Base-by-base conservation (phyloP, 2,329 filamentous ascomycete species). In the Venturia nashicola region DNA sequence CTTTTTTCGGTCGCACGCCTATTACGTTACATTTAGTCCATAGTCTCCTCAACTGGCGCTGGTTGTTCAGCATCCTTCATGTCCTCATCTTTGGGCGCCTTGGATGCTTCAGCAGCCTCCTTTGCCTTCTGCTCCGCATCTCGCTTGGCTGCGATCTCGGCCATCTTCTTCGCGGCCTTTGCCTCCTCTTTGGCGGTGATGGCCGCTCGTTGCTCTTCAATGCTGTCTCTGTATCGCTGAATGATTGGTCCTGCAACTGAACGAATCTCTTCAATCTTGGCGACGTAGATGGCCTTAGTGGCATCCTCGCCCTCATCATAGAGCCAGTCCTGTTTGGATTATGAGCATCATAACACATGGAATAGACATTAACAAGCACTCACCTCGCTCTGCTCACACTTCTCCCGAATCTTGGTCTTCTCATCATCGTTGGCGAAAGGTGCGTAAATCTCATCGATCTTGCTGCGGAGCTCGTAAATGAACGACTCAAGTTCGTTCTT, bases 401-500 rank as follows among this genome's bases (percentile, higher is more conserved):
- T 96, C 62, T 85, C 82, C 75, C 86, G 88, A 69, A 97, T 82
- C 78, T 88, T 91, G 54, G 86, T 79, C 84, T 97, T 97, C 85
- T 97, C 93, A 59, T 95, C 90, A 5, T 97, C 92, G 71, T 80
- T 94, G 67, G 90, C 88, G 68, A 96, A 91, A 61, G 96, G 90
- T 68, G 91, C 80, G 76, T 95, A 97, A 70, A 91, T 84, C 71
- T 95, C 91, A 69, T 97, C 91, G 62, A 97, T 85, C 86, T 97
- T 97, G 79, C 91, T 91, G 71, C 93, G 89, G 74, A 96, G 84
- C 72, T 97, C 92, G 79, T 99, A 99, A 78, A 97, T 97, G 79
- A 88, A 96, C 32, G 90, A 87, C 83, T 99, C 94, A 63, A 99
- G 89, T 79, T 97, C 93, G 81, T 99, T 99, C 90, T 97, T 99